Percentiles rank a stretch among this genome's conserved stretches.
Evolutionary conservation across 257 asterid species (phyloP).

Genomic region (Fraxinus pennsylvanica): DNA sequence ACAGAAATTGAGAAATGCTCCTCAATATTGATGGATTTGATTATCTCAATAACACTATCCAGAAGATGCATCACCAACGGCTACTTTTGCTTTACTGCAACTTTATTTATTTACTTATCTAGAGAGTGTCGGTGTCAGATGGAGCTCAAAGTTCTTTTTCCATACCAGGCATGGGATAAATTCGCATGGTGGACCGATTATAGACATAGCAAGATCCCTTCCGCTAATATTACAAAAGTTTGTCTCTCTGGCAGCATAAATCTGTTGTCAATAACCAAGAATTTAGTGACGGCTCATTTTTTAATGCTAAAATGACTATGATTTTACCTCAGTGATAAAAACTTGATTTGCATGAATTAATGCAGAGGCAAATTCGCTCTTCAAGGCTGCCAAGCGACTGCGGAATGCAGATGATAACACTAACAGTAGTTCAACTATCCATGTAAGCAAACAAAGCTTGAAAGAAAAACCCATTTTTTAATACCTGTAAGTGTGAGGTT

Average conservation of each 20-base stretch:
- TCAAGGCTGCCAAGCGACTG: constrained; percentile 43
- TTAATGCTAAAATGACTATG: neutral
- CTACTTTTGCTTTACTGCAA: neutral
- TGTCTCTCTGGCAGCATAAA: constrained; percentile 41
- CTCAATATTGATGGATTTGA: neutral
- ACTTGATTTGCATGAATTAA: constrained; percentile 37
- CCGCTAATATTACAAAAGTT: constrained; percentile 32
- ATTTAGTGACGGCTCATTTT: neutral
- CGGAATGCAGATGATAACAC: constrained; percentile 1
- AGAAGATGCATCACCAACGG: neutral
- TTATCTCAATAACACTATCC: neutral
- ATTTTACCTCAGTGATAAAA: constrained; percentile 40
- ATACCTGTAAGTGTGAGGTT: constrained; percentile 48
- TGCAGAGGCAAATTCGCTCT: constrained; percentile 39
- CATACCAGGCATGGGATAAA: constrained; percentile 41
- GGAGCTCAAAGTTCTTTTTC: neutral
- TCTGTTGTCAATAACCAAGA: constrained; percentile 24
- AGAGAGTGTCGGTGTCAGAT: too few relatives aligned
- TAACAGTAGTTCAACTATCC: neutral
- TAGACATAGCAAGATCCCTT: constrained; percentile 35
- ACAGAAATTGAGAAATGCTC: neutral
- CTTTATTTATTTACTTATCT: too few relatives aligned
- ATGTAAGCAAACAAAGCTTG: neutral
- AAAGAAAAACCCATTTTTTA: neutral
- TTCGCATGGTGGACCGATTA: constrained; percentile 31